Evolutionary conservation across 2,329 filamentous ascomycete genomes (phyloP).

Genomic region (Calonectria hawksworthii): DNA sequence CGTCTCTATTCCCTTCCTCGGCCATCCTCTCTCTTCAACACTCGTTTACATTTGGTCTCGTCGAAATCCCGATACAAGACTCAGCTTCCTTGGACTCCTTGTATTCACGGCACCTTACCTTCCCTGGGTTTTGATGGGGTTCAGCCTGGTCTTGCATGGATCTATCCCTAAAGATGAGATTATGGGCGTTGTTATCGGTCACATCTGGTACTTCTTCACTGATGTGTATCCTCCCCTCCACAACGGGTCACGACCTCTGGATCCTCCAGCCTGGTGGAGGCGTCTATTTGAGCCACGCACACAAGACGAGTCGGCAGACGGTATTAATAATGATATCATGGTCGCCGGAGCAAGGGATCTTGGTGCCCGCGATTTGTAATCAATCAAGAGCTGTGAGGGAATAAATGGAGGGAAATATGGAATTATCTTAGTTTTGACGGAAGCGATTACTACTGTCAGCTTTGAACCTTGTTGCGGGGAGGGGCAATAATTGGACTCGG

Average conservation of each 20-base stretch:
- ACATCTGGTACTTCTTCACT: slow-evolving; percentile 98
- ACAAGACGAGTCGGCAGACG: slow-evolving; percentile 63
- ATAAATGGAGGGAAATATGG: not conserved
- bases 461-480: not conserved
- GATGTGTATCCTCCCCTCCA: slow-evolving; percentile 96
- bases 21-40: slow-evolving; percentile 92
- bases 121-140: slow-evolving; percentile 94
- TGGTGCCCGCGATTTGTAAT: slow-evolving; percentile 40
- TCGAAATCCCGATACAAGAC: slow-evolving; percentile 89
- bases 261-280: slow-evolving; percentile 92
- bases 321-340: slow-evolving; percentile 73
- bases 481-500: slow-evolving; percentile 17
- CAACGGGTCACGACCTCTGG: slow-evolving; percentile 85
- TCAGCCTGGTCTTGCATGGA: slow-evolving; percentile 92
- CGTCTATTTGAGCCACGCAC: slow-evolving; percentile 80
- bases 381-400: not conserved
- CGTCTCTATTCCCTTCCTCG: slow-evolving; percentile 92
- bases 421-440: not conserved
- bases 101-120: slow-evolving; percentile 95
- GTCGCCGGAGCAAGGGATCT: slow-evolving; percentile 64
- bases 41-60: slow-evolving; percentile 98
- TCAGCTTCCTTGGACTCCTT: slow-evolving; percentile 90
- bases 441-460: slow-evolving; percentile 27
- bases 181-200: slow-evolving; percentile 93
- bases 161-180: slow-evolving; percentile 95